Conservation (phyloP, 345 rosid genomes). For the Lepidium aucheri region DNA sequence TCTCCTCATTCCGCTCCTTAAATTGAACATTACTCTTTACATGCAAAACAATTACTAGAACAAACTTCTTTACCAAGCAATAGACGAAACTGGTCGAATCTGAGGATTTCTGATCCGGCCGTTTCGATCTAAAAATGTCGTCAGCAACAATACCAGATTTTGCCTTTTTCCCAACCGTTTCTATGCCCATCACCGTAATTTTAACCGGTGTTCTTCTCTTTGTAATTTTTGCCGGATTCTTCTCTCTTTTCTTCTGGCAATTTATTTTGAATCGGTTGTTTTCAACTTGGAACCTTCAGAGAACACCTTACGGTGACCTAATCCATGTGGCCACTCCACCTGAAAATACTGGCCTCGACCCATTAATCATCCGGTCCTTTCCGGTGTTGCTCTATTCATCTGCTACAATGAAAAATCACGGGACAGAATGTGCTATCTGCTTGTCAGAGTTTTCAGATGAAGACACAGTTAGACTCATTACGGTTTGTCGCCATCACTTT, state of each 20-base stretch:
- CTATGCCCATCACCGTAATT: slow-evolving; percentile 41
- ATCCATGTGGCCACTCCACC: background rate
- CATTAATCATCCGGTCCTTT: slow-evolving; percentile 40
- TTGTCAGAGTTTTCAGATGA: slow-evolving; percentile 61
- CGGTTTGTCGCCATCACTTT: slow-evolving; percentile 68
- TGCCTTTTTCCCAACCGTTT: slow-evolving; percentile 1
- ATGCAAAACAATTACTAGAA: background rate
- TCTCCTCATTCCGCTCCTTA: slow-evolving; percentile 7
- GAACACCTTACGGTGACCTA: slow-evolving; percentile 31
- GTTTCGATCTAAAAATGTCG: slow-evolving; percentile 13
- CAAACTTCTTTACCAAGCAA: slow-evolving; percentile 5
- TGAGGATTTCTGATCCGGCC: background rate
- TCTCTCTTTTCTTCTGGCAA: slow-evolving; percentile 49
- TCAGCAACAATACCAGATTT: slow-evolving; percentile 8
- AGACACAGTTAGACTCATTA: slow-evolving; percentile 58
- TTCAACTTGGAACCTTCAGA: slow-evolving; percentile 31
- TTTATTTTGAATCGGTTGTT: slow-evolving; percentile 46
- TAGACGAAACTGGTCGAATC: background rate
- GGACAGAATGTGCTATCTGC: slow-evolving; percentile 76
- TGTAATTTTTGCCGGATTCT: slow-evolving; percentile 47
- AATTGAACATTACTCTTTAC: background rate
- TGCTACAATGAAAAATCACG: slow-evolving; percentile 35
- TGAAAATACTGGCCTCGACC: slow-evolving; percentile 48
- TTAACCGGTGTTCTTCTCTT: slow-evolving; percentile 45
- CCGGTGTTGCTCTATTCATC: slow-evolving; percentile 49